Base-by-base conservation (phyloP, 140 eudicot species). In the Anethum foeniculum region DNA sequence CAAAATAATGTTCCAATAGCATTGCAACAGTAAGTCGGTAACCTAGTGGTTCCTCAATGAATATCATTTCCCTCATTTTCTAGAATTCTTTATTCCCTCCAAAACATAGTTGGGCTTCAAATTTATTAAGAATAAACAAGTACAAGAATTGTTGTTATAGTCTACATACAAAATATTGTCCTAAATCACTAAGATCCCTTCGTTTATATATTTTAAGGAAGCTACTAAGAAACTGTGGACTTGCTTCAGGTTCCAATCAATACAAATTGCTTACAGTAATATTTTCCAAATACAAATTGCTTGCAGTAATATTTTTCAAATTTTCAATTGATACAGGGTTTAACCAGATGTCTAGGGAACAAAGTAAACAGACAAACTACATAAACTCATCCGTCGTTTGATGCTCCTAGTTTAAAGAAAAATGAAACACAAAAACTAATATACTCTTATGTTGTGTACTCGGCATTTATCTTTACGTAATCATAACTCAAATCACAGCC, bases 401-500 rank as follows among this genome's bases (percentile, higher is more conserved):
- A 64, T 25, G 36, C 36, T 7, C 77, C 48, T 38, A 73, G 12
- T 36, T 18, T 23, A 43, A 19, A 32, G 44, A 73, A 39, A 73
- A 21, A 36, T 19, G 36, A 8, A 27, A 28, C 76, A 23, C 8
- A 21, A 38, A 39, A 38, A 32, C 76, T 74, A 23, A 39, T 10
- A 3, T 7, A 41, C 54, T 62, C 77, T 82, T 90, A 91, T 36
- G 98, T 88, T 44, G 98, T 94, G 87, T 94, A 94, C 86, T 90
- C 94, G 0, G 98, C 98, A 32, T 94, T 94, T 78, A 90, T 94
- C 86, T 91, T 94, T 39, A 94, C 98, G 84, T 94, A 94, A 84
- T 94, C 98, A 68, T 94, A 91, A 79, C 98, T 94, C 72, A 93
- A 82, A 83, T 94, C 97, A 83, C 98, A 94, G 13, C 98, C 98